Base-by-base conservation (phyloP, 306 rosid genomes). In the Lithocarpus polystachyus region DNA sequence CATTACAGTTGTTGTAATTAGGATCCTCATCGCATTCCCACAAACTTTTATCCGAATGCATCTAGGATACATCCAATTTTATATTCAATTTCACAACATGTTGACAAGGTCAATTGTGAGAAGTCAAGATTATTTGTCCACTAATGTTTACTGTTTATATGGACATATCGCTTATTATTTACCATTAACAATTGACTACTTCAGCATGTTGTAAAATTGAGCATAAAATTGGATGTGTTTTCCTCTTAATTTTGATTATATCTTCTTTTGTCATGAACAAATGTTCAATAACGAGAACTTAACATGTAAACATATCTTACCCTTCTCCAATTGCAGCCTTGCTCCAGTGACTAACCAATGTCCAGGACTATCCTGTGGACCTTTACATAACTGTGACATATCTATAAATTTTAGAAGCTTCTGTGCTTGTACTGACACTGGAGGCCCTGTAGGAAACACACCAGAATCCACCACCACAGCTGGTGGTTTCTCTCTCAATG, bases 321-420 rank as follows among this genome's bases (percentile, higher is more conserved):
- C 92, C 73, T 91, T 95, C 81, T 89, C 97, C 87, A 93, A 72
- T 23, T 77, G 80, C 82, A 95, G 83, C 80, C 82, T 91, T 28
- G 98, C 98, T 43, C 92, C 99, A 1, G 94, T 93, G 48, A 86
- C 96, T 55, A 95, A 77, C 99, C 99, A 95, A 83, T 95, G 89
- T 5, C 99, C 99, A 57, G 99, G 99, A 73, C 78, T 83, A 51
- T 93, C 96, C 77, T 87, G 91, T 51, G 98, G 94, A 0, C 97
- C 98, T 83, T 80, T 90, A 74, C 89, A 90, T 43, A 86, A 29
- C 48, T 90, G 84, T 22, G 97, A 85, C 11, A 84, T 74, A 11
- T 95, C 97, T 17, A 93, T 96, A 75, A 86, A 87, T 71, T 90
- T 95, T 82, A 91, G 81, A 53, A 95, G 87, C 84, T 87, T 95